phyloP scores from a whole-genome alignment of 208 protist species.

The Naegleria lovaniensis region DNA sequence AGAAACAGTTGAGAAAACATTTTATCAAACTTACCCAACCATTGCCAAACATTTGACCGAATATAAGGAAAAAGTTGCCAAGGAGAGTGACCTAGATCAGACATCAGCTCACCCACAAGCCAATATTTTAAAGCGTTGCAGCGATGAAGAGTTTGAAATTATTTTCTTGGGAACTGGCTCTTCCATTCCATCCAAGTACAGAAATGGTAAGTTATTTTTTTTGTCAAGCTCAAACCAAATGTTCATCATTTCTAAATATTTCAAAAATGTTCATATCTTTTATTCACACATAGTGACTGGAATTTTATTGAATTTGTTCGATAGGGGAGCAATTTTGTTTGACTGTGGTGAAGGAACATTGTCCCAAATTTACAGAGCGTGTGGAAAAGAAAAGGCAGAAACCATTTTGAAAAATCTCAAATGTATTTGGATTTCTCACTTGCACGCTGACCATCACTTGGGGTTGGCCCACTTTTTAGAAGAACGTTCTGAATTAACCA shows the following conservation, averaged over 20 bases:
- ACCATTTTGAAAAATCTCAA: constrained; percentile 20
- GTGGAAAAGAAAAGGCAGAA: background rate
- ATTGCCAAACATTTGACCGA: background rate
- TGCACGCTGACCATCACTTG: constrained; percentile 33
- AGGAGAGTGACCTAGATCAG: background rate
- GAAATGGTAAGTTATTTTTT: constrained; percentile 24
- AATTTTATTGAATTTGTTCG: constrained; percentile 28
- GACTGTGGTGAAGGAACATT: constrained; percentile 36
- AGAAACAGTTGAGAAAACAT: background rate
- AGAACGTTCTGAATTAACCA: background rate
- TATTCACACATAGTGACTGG: background rate
- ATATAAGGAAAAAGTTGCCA: background rate
- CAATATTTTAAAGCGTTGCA: background rate
- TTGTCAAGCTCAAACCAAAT: too few relatives aligned
- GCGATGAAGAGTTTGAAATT: constrained; percentile 19
- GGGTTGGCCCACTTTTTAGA: constrained; percentile 9
- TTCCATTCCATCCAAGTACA: constrained; percentile 37
- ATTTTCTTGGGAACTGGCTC: constrained; percentile 34
- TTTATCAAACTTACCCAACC: background rate
- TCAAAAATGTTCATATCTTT: too few relatives aligned
- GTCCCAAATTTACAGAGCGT: constrained; percentile 25
- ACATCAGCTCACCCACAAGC: background rate
- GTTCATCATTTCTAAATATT: background rate
- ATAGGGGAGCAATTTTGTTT: background rate
- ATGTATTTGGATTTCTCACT: constrained; percentile 31